Base-by-base conservation (phyloP, 2,329 filamentous ascomycete species). In the Thermoascus crustaceus region DNA sequence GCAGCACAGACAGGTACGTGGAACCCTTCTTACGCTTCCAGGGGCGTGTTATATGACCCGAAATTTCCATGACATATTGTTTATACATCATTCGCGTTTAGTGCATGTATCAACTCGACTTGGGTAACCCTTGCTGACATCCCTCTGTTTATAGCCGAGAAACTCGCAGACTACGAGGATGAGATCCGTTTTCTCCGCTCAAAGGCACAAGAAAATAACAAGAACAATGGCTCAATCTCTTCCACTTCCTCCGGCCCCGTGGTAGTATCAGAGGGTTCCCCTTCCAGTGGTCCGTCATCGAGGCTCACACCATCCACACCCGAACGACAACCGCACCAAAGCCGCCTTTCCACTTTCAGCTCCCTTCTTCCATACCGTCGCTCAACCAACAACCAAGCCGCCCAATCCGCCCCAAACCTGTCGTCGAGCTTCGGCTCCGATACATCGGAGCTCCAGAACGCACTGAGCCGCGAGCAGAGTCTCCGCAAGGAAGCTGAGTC, bases 101-200 rank as follows among this genome's bases (percentile, higher is more conserved):
- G n/a, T n/a, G n/a, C n/a, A n/a, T 17, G 14, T 17, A 29, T 5
- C 13, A 18, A 16, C 14, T 5, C 14, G 5, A 11, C 14, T 17
- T 18, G 3, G 5, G 7, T 16, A 37, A 25, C 16, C 30, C 19
- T 37, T 30, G 27, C 32, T 42, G 34, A 42, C 37, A 11, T 13
- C 9, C 19, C 16, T 30, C 7, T 21, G 19, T 19, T 7, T n/a
- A 45, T 47, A 73, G 72, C 68, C 32, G 67, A 71, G 46, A 76
- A 66, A 54, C 68, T 77, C 43, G 73, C 73, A 49, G 72, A 78
- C 54, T 79, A 78, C 55, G 76, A 80, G 63, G 74, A 78, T 44
- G 72, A 79, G 51, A 60, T 79, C 16, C 71, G 66, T 36, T 63
- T 61, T 34, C 60, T 79, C 20, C 59, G 58, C 50, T 47, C 55